Base-by-base conservation (phyloP, 306 rosid genomes). In the Rosa lucieae region DNA sequence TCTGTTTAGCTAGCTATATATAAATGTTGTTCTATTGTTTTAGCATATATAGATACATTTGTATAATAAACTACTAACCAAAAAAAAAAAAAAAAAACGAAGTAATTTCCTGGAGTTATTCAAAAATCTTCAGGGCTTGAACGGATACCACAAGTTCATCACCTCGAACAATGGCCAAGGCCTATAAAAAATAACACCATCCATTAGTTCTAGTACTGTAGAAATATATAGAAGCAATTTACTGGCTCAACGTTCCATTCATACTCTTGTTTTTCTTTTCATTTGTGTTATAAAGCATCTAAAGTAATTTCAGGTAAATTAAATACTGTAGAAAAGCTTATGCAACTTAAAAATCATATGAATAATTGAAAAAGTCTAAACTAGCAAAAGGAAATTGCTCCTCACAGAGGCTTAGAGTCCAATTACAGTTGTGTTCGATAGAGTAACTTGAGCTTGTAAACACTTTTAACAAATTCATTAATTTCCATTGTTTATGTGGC, bases 161-260 rank as follows among this genome's bases (percentile, higher is more conserved):
- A 43, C 83, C 86, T 23, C 74, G 83, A 51, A 79, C 86, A 68
- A 83, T 66, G 26, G 77, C 77, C 26, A 83, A 11, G 52, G 70
- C 83, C 86, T 83, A 71, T 46, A 23, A 61, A 68, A 78, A 10
- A 43, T 55, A 8, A 49, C 12, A 48, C 43, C 6, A 81, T 12
- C 56, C 5, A 21, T 23, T 15, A 37, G 12, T 35, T 37, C 18
- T n/a, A 32, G 5, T 51, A 0, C n/a, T 5, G 3, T 3, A 73
- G 5, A 32, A 32, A 32, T 2, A 63, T 11, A 26, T 12, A 11
- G 35, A 73, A 53, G 26, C 17, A 73, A 56, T 5, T 5, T 6
- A 14, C 4, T n/a, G 46, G 12, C 4, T 8, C 32, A 10, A 62
- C 12, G 9, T 29, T 29, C 12, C 67, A 58, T 15, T 55, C 23